These are phyloP conservation scores for Jacaranda mimosifolia DNA, from an alignment of 257 asterid genomes.

Conservation along the genomic window DNA sequence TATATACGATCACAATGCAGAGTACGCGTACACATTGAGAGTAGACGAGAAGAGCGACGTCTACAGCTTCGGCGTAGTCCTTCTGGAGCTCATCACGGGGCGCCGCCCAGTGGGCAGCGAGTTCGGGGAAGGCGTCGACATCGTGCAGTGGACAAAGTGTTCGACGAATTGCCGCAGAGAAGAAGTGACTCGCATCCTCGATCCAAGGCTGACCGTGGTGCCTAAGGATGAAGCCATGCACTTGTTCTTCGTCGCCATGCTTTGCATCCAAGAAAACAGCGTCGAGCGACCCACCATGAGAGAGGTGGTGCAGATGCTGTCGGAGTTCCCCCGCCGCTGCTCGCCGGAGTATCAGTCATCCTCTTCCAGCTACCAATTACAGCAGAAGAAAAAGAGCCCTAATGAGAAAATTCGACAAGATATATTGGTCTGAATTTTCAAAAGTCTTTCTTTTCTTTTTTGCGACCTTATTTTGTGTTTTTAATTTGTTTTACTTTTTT, in stretches of 20 bases:
- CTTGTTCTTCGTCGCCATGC: slow-evolving; percentile 85
- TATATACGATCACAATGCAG: slow-evolving; percentile 37
- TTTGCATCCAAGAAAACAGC: slow-evolving; percentile 80
- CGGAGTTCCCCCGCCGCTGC: slow-evolving; percentile 71
- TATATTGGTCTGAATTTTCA: slow-evolving; percentile 48
- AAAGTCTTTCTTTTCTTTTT: background rate
- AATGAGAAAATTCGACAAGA: slow-evolving; percentile 44
- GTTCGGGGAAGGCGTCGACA: slow-evolving; percentile 67
- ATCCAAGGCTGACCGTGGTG: slow-evolving; percentile 65
- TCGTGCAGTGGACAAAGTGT: slow-evolving; percentile 74
- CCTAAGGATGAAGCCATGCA: slow-evolving; percentile 84
- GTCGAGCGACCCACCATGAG: slow-evolving; percentile 93
- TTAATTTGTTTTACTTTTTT: background rate
- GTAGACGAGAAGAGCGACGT: slow-evolving; percentile 73
- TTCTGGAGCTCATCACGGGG: slow-evolving; percentile 63
- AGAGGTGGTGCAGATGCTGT: slow-evolving; percentile 91
- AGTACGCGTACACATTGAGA: slow-evolving; percentile 62
- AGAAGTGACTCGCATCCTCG: slow-evolving; percentile 59
- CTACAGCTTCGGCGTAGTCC: slow-evolving; percentile 70
- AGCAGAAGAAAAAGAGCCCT: slow-evolving; percentile 36
- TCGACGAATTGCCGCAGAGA: slow-evolving; percentile 71
- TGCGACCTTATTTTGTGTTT: background rate
- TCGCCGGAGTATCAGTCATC: slow-evolving; percentile 51
- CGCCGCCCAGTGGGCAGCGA: slow-evolving; percentile 65
- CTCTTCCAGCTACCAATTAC: slow-evolving; percentile 40